A percentile compares a stretch with the other conserved stretches of the same genome.
phyloP scores from a whole-genome alignment of 495 filamentous ascomycete species.

The Arthonia radiata region DNA sequence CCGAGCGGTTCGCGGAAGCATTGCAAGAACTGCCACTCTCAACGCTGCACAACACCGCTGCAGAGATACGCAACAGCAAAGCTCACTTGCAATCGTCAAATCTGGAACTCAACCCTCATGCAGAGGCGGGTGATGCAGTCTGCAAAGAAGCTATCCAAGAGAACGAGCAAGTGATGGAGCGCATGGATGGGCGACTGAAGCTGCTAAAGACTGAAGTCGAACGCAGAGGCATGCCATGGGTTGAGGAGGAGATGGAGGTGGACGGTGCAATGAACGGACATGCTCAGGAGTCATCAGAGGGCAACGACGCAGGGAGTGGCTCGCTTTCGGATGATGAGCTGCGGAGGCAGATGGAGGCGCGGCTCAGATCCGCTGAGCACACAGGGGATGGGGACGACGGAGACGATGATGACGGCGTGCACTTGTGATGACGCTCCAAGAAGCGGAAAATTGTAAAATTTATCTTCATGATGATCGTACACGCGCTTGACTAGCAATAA shows the following conservation, averaged over 20 bases:
- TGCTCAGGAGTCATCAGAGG: slow-evolving; percentile 1
- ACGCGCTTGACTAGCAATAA: too few relatives aligned
- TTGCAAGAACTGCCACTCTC: slow-evolving; percentile 46
- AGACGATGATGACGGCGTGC: slow-evolving; percentile 34
- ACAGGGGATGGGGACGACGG: slow-evolving; percentile 15
- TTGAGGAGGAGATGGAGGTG: slow-evolving; percentile 18
- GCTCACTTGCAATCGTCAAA: slow-evolving; percentile 62
- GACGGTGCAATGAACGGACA: slow-evolving; percentile 1
- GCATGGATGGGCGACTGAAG: slow-evolving; percentile 47
- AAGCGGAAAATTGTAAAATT: too few relatives aligned
- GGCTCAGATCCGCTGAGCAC: slow-evolving; percentile 12
- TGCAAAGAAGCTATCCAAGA: slow-evolving; percentile 47
- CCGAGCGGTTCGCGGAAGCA: slow-evolving; percentile 41
- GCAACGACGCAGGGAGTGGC: slow-evolving; percentile 7
- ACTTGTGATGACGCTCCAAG: slow-evolving; percentile 36
- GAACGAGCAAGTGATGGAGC: slow-evolving; percentile 45
- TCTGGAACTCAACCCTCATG: slow-evolving; percentile 13
- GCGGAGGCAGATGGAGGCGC: slow-evolving; percentile 18
- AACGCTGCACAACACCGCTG: slow-evolving; percentile 51
- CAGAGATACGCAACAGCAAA: slow-evolving; percentile 63
- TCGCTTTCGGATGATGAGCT: slow-evolving; percentile 23
- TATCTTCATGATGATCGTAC: too few relatives aligned
- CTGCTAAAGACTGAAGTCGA: slow-evolving; percentile 54
- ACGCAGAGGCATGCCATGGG: slow-evolving; percentile 43
- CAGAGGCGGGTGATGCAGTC: slow-evolving; percentile 30